Base-by-base conservation (phyloP, 257 asterid genomes). In the Paulownia fortunei region DNA sequence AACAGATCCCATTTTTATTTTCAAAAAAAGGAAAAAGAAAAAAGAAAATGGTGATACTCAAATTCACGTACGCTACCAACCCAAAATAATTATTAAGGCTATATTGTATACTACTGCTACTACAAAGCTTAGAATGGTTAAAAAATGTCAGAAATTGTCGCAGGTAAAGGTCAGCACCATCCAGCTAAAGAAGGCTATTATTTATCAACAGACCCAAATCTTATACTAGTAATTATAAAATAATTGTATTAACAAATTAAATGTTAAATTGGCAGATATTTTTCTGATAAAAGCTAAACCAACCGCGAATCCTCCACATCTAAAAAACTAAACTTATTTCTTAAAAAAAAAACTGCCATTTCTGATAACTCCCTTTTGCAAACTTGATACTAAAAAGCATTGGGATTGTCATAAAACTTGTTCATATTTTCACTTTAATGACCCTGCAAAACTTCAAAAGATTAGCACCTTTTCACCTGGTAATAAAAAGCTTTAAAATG, bases 391-490 rank as follows among this genome's bases (percentile, higher is more conserved):
- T 21, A 21, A 19, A 6, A 2, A 19, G 44, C 83, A 79, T 82
- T 75, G 86, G 86, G 86, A 75, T 79, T 74, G 60, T 73, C 51
- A 41, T 16, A 41, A 56, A 37, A 66, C n/a, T 56, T 73, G 30
- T 73, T 37, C 23, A 54, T 13, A 76, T 66, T 55, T 64, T 34
- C 39, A 81, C 71, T 79, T 76, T 69, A 76, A n/a, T n/a, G 18
- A 27, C 47, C 76, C 81, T 81, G 86, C 82, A 82, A n/a, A n/a
- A 77, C 73, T 80, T 68, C 32, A 84, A 87, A 89, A 89, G 92
- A 84, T 83, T 0, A 79, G 41, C 68, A 83, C 84, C 91, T 91
- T 89, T 81, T 84, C 26, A 75, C 74, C 85, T 83, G 74, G 23
- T 63, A 60, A 73, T 81, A 80, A 76, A 58, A n/a, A n/a, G n/a